phyloP scores from a whole-genome alignment of 805 yeast species.

The Ogataea ganodermae region DNA sequence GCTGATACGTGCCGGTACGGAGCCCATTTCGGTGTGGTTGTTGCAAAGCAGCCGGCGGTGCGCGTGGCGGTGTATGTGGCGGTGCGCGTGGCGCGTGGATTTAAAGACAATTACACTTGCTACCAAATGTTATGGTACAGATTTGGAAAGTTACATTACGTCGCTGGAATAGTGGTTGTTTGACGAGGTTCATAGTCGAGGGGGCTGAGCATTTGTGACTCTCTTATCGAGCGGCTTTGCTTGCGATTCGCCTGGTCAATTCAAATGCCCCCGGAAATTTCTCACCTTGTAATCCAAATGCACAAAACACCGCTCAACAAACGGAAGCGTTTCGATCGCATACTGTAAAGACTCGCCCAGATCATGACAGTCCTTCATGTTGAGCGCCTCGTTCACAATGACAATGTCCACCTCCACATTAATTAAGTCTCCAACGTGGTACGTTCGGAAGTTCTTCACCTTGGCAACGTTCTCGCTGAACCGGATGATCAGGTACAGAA shows the following conservation, averaged over 20 bases:
- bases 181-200: no score
- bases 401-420: constrained; percentile 78
- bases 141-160: no score
- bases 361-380: constrained; percentile 72
- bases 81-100: no score
- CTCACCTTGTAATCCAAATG: constrained; percentile 63
- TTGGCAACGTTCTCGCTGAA: constrained; percentile 67
- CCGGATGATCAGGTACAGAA: constrained; percentile 65
- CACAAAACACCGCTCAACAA: constrained; percentile 79
- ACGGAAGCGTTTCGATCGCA: constrained; percentile 74
- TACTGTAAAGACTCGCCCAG: constrained; percentile 81
- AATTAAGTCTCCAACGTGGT: constrained; percentile 76
- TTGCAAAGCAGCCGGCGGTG: no score
- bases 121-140: no score
- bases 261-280: constrained; percentile 41
- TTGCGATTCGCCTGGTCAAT: background rate
- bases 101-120: no score
- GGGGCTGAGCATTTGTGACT: no score
- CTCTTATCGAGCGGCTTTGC: no score
- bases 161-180: no score
- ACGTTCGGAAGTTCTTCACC: constrained; percentile 67
- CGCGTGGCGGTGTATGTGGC: no score
- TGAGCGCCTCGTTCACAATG: constrained; percentile 46
- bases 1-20: no score
- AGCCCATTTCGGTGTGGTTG: no score